Evolutionary conservation across 306 rosid species (phyloP).

Genomic region (Argentina anserina): DNA sequence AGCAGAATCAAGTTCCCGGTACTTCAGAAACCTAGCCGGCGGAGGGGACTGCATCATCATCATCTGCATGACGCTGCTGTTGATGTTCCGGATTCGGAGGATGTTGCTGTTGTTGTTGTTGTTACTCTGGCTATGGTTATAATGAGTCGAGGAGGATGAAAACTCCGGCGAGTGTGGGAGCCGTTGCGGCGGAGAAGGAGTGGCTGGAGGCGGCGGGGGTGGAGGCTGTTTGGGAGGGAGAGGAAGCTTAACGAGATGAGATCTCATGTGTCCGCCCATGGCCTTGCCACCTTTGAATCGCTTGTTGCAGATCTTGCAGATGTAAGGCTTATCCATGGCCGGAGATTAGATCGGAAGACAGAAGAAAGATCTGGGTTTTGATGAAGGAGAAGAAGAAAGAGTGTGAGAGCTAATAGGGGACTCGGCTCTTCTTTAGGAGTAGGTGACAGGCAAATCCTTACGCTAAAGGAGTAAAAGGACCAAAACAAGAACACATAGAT

Average conservation of each 20-base stretch:
- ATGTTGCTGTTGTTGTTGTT: not conserved
- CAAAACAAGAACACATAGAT: constrained; percentile 21
- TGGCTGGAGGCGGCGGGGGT: not conserved
- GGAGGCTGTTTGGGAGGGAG: constrained; percentile 30
- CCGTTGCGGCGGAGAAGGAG: not conserved
- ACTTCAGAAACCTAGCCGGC: not conserved
- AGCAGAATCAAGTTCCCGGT: not conserved
- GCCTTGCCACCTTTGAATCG: constrained; percentile 53
- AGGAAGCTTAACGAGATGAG: constrained; percentile 45
- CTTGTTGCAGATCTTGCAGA: constrained; percentile 49
- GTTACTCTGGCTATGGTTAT: not conserved
- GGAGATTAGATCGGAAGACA: not conserved
- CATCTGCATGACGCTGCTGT: constrained; percentile 8
- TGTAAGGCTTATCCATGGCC: constrained; percentile 39
- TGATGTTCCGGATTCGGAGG: constrained; percentile 6
- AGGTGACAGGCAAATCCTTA: constrained; percentile 36
- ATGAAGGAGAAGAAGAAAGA: not conserved
- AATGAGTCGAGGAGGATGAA: not conserved
- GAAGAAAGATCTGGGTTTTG: not conserved
- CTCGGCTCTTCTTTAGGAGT: constrained; percentile 7
- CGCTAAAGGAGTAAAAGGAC: constrained; percentile 30
- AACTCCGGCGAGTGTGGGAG: not conserved
- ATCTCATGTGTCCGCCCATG: constrained; percentile 75
- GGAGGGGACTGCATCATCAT: not conserved
- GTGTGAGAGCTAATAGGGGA: not conserved